These are phyloP conservation scores for Aspergillus pseudoglaucus DNA, from an alignment of 2,329 filamentous ascomycete species.

Conservation along the genomic window DNA sequence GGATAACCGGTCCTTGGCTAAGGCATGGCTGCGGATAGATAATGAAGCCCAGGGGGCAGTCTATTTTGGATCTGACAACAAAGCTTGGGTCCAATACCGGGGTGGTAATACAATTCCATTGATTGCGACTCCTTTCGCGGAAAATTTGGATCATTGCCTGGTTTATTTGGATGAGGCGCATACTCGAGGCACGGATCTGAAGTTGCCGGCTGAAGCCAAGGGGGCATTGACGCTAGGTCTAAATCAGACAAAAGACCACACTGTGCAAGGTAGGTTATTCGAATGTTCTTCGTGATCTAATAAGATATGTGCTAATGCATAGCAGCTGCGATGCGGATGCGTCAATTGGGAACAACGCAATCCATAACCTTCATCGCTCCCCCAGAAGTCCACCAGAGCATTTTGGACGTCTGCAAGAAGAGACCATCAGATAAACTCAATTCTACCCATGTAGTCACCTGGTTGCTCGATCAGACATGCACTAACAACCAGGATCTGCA, in stretches of 20 bases:
- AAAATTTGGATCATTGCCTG: slow-evolving; percentile 47
- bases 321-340: slow-evolving; percentile 58
- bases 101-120: slow-evolving; percentile 39
- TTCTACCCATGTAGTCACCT: slow-evolving; percentile 50
- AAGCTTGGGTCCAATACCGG: slow-evolving; percentile 40
- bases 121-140: slow-evolving; percentile 49
- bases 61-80: slow-evolving; percentile 47
- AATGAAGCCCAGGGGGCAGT: slow-evolving; percentile 43
- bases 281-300: neutral
- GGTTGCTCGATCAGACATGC: slow-evolving; percentile 62
- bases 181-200: slow-evolving; percentile 55
- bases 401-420: slow-evolving; percentile 43
- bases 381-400: slow-evolving; percentile 57
- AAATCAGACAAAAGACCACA: slow-evolving; percentile 54
- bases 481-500: slow-evolving; percentile 53
- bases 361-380: slow-evolving; percentile 50
- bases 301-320: neutral
- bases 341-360: slow-evolving; percentile 53
- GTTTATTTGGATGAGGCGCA: slow-evolving; percentile 58
- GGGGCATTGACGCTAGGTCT: slow-evolving; percentile 54
- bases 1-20: slow-evolving; percentile 46
- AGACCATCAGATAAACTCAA: slow-evolving; percentile 22
- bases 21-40: slow-evolving; percentile 47
- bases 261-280: slow-evolving; percentile 49
- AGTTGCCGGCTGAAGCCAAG: slow-evolving; percentile 41